Base-by-base conservation (phyloP, 2,329 filamentous ascomycete species). In the Aspergillus luchuensis region DNA sequence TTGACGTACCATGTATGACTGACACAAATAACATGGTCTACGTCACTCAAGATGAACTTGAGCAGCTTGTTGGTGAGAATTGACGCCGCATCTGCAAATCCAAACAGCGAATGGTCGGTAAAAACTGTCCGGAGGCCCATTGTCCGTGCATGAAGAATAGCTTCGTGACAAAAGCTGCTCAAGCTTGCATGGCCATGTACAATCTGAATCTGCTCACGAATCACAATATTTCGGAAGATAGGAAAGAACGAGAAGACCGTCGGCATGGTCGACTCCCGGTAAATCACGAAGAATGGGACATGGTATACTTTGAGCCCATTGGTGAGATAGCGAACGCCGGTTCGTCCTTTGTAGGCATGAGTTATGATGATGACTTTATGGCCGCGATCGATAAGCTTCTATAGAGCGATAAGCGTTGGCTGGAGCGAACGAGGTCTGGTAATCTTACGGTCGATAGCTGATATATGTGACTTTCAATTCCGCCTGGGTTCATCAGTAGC, bases 231-330 rank as follows among this genome's bases (percentile, higher is more conserved):
- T 59, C 95, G 89, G 71, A 99, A 93, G n/a, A 97, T 88, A 8
- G 96, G 95, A 70, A 99, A 99, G 80, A 97, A 97, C 30, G 94
- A 97, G 81, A 98, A 98, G 72, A 99, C 92, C 5, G 96, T 98
- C 0, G 95, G 95, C 71, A 99, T 94, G 11, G 92, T 96, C 4
- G 92, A 87, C 65, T 92, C 90, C 68, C 96, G 92, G 77, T 97
- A 98, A 70, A 99, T 93, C 75, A 98, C 88, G 74, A 96, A 86
- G 76, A 98, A 98, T 4, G 95, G 96, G 17, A 98, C 90, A 76
- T 99, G 92, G 80, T 97, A 99, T 78, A 98, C 95, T 75, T 99
- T 99, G 72, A 99, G 86, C 56, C 95, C 94, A 74, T 99, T 99
- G 62, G 94, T 98, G 64, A 99, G 87, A 73, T 97, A 99, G 60